Evolutionary conservation across 305 asterid species (phyloP).

Genomic region (Rubia tinctorum): DNA sequence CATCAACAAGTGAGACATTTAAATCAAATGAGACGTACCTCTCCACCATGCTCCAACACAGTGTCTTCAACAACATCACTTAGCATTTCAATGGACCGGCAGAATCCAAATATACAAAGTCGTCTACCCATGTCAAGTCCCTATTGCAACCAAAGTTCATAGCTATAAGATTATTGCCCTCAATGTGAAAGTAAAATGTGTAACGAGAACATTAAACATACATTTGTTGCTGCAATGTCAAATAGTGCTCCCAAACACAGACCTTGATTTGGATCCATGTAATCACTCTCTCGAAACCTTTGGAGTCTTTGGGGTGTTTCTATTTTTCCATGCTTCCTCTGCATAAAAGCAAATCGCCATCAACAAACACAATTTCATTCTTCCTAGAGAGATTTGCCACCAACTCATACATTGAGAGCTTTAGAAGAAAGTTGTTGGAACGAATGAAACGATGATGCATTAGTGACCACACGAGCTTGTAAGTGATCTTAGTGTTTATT

Average conservation of each 20-base stretch:
- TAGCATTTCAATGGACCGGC: constrained; percentile 95
- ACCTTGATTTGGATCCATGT: constrained; percentile 91
- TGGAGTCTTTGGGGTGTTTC: constrained; percentile 54
- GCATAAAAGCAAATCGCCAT: constrained; percentile 22
- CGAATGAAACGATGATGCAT: not conserved
- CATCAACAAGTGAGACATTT: not conserved
- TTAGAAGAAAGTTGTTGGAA: too few species aligned
- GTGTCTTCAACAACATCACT: constrained; percentile 97
- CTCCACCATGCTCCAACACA: constrained; percentile 98
- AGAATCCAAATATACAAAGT: constrained; percentile 88
- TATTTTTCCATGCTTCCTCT: constrained; percentile 64
- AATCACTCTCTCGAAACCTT: constrained; percentile 76
- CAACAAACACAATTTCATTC: not conserved
- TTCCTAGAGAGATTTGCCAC: not conserved
- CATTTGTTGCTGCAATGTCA: constrained; percentile 97
- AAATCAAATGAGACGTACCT: constrained; percentile 43
- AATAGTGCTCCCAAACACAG: constrained; percentile 93
- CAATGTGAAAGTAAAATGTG: constrained; percentile 8
- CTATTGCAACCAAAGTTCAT: constrained; percentile 32
- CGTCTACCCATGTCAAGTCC: constrained; percentile 90
- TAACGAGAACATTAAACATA: constrained; percentile 26
- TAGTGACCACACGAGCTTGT: not conserved
- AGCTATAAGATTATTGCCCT: not conserved
- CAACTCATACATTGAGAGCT: too few species aligned
- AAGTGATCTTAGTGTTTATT: too few species aligned